phyloP scores from a whole-genome alignment of 2,329 filamentous ascomycete species.

The Aquanectria penicillioides region DNA sequence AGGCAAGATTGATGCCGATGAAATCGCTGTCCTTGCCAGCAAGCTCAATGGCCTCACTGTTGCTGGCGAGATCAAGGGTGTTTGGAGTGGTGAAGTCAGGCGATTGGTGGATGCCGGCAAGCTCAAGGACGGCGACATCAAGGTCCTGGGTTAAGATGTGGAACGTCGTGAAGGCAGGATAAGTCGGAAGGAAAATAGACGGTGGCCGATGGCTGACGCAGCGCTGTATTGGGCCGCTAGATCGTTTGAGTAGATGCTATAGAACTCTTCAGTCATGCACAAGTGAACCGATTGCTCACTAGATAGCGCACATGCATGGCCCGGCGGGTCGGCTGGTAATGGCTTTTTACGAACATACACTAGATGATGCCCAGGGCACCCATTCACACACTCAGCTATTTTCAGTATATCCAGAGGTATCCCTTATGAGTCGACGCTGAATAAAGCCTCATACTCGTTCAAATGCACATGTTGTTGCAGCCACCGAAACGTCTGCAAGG shows the following conservation, averaged over 20 bases:
- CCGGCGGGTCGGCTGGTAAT: constrained; percentile 11
- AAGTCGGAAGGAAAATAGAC: constrained; percentile 29
- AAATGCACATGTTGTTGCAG: no score
- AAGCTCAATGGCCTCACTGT: constrained; percentile 85
- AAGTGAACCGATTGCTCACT: not conserved
- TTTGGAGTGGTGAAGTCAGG: constrained; percentile 82
- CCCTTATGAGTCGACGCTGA: no score
- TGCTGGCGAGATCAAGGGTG: constrained; percentile 83
- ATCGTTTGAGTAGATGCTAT: constrained; percentile 11
- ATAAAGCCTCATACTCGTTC: no score
- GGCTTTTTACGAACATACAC: constrained; percentile 7
- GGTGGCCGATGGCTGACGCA: constrained; percentile 17
- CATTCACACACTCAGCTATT: no score
- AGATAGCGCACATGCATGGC: constrained; percentile 6
- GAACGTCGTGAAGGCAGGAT: constrained; percentile 29
- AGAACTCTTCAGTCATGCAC: constrained; percentile 12
- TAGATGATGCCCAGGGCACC: no score
- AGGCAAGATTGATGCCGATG: constrained; percentile 88
- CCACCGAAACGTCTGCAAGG: no score
- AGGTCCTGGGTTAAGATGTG: constrained; percentile 62
- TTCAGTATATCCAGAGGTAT: no score
- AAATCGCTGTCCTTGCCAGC: constrained; percentile 83
- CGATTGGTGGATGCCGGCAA: constrained; percentile 84
- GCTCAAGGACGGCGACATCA: constrained; percentile 84
- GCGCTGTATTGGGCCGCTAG: not conserved